Percentiles rank a stretch among this genome's conserved stretches.
phyloP scores from a whole-genome alignment of 2,329 filamentous ascomycete genomes.

The Trichoderma gracile region DNA sequence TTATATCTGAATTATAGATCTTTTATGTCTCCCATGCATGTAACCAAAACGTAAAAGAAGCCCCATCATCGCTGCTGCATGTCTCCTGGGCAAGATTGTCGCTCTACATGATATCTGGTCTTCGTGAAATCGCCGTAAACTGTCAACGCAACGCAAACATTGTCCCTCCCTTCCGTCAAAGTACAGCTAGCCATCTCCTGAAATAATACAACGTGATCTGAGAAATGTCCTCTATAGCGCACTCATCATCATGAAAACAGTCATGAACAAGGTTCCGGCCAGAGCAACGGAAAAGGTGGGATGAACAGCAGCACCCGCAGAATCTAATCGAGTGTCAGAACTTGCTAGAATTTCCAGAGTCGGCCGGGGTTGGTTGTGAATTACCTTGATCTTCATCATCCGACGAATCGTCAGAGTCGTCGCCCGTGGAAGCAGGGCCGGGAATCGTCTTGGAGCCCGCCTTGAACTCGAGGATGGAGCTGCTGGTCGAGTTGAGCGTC shows the following conservation, averaged over 20 bases:
- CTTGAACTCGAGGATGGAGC: conserved; percentile 49
- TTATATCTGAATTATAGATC: not conserved
- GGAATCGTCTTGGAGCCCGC: conserved; percentile 44
- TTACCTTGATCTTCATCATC: not conserved
- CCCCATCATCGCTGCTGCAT: not conserved
- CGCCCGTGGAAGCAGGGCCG: conserved; percentile 21
- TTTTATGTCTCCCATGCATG: not conserved
- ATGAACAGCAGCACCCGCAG: not conserved
- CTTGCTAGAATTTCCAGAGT: not conserved
- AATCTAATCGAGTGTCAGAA: not conserved
- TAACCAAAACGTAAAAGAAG: not conserved
- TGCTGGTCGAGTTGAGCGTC: conserved; percentile 49
- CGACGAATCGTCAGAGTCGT: not conserved
- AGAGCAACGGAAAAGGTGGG: not conserved
- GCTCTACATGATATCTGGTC: not conserved
- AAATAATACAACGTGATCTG: not conserved
- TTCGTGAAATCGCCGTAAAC: not conserved
- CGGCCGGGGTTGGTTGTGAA: not conserved
- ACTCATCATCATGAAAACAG: conserved; percentile 8
- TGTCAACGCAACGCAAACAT: not conserved
- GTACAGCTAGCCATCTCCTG: too few relatives aligned
- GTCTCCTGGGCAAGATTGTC: not conserved
- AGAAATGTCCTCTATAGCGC: not conserved
- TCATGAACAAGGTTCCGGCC: not conserved
- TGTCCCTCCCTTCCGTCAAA: not conserved